These are phyloP conservation scores for Cenchrus fungigraminus DNA, from an alignment of 176 grass and related monocot species.

Conservation along the genomic window DNA sequence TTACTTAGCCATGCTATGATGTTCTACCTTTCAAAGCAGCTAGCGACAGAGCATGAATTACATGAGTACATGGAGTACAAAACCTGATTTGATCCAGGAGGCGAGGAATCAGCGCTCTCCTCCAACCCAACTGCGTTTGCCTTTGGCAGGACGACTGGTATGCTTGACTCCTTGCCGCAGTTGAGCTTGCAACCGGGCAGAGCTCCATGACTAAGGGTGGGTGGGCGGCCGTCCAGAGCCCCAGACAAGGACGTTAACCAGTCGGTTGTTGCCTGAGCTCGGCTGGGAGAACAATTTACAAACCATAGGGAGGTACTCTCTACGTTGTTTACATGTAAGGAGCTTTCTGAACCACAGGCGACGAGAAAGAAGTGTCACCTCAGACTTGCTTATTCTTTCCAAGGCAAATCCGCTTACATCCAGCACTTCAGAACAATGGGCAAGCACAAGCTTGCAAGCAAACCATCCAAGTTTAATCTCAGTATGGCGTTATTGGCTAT, in stretches of 20 bases:
- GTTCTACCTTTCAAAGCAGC: too few species aligned
- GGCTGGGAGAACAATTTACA: not conserved
- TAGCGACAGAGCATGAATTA: too few species aligned
- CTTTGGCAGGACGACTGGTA: too few species aligned
- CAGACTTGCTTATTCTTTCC: not conserved
- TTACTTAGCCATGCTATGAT: too few species aligned
- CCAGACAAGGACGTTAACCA: too few species aligned
- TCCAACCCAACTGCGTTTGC: too few species aligned
- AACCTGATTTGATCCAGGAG: too few species aligned
- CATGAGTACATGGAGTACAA: too few species aligned
- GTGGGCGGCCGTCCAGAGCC: too few species aligned
- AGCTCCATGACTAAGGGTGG: not conserved
- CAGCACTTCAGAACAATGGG: not conserved
- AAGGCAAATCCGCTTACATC: not conserved
- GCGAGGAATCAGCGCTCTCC: too few species aligned
- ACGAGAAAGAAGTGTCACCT: not conserved
- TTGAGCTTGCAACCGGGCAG: too few species aligned
- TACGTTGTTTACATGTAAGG: not conserved
- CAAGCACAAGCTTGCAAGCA: not conserved
- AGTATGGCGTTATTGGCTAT: not conserved
- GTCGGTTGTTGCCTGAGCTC: not conserved
- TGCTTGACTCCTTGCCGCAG: too few species aligned
- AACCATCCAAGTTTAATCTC: conserved; percentile 26
- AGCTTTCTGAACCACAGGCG: not conserved
- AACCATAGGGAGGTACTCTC: not conserved